Conservation (phyloP, 2,329 filamentous ascomycete genomes). For the Lachnellula occidentalis region DNA sequence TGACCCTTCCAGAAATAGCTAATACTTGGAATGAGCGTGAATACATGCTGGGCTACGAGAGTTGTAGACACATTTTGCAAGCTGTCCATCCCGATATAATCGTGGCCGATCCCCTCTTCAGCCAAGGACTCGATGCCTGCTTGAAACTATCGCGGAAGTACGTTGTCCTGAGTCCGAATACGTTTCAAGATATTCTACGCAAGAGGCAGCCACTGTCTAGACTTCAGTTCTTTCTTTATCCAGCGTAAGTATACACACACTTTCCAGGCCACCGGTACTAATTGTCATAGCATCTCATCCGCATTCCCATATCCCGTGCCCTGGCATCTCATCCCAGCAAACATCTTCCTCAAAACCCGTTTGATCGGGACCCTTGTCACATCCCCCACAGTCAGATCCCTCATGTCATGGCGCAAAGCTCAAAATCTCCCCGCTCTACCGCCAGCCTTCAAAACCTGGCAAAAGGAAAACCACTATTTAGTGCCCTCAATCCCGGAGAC, state of each 20-base stretch:
- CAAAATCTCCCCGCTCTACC: conserved; percentile 22
- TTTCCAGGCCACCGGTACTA: conserved; percentile 20
- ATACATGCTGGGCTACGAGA: conserved; percentile 37
- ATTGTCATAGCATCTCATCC: conserved; percentile 35
- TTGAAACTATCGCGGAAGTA: conserved; percentile 32
- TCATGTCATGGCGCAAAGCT: conserved; percentile 25
- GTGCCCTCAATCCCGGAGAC: conserved; percentile 18
- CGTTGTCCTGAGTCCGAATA: conserved; percentile 40
- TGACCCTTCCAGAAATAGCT: conserved; percentile 24
- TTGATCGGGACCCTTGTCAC: conserved; percentile 19
- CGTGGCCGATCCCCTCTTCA: conserved; percentile 40
- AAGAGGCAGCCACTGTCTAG: conserved; percentile 34
- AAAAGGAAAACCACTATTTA: conserved; percentile 27
- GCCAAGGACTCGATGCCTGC: conserved; percentile 39
- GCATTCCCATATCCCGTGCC: conserved; percentile 43
- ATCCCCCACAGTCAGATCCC: conserved; percentile 16
- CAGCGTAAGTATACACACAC: conserved; percentile 30
- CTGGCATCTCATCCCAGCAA: conserved; percentile 37
- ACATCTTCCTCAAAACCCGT: conserved; percentile 35
- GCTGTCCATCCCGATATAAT: conserved; percentile 36
- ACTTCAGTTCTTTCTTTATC: conserved; percentile 34
- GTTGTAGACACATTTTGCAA: conserved; percentile 35
- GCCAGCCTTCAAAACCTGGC: conserved; percentile 27
- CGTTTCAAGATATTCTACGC: conserved; percentile 37
- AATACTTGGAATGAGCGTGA: conserved; percentile 35